phyloP scores from a whole-genome alignment of 768 basidiomycete species.

The Calocybe gangraenosa region DNA sequence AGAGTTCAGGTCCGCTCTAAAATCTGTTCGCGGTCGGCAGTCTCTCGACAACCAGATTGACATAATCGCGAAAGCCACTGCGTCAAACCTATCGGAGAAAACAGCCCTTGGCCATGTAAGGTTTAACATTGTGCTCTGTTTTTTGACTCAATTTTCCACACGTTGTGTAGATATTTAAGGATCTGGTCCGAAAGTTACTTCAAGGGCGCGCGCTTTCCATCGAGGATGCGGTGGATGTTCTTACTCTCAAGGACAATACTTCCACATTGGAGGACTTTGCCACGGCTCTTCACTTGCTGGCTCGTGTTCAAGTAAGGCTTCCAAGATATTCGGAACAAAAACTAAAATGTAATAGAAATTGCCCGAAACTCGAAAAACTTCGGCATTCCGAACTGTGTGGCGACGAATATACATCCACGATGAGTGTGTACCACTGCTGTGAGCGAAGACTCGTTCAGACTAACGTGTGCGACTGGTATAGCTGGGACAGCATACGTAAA shows the following conservation, averaged over 20 bases:
- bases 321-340: not conserved
- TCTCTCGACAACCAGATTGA: slow-evolving; percentile 69
- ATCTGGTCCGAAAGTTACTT: slow-evolving; percentile 61
- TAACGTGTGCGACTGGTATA: slow-evolving; percentile 23
- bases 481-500: slow-evolving; percentile 75
- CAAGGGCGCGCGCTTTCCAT: slow-evolving; percentile 70
- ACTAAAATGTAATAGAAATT: slow-evolving; percentile 40
- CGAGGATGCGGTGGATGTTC: slow-evolving; percentile 79
- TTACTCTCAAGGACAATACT: slow-evolving; percentile 81
- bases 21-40: slow-evolving; percentile 50
- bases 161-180: slow-evolving; percentile 60
- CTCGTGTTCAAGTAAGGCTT: slow-evolving; percentile 47
- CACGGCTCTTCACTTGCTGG: slow-evolving; percentile 64
- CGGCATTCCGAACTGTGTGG: slow-evolving; percentile 79
- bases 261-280: slow-evolving; percentile 58
- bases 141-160: not conserved
- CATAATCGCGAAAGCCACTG: slow-evolving; percentile 52
- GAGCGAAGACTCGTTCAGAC: not conserved
- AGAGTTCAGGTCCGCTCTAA: slow-evolving; percentile 52
- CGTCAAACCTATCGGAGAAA: slow-evolving; percentile 38
- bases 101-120: slow-evolving; percentile 52
- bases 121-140: too few species aligned
- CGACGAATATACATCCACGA: slow-evolving; percentile 85
- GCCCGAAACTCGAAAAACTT: slow-evolving; percentile 63
- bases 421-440: slow-evolving; percentile 52